Conservation (phyloP, 306 rosid genomes). For the Pueraria montana region DNA sequence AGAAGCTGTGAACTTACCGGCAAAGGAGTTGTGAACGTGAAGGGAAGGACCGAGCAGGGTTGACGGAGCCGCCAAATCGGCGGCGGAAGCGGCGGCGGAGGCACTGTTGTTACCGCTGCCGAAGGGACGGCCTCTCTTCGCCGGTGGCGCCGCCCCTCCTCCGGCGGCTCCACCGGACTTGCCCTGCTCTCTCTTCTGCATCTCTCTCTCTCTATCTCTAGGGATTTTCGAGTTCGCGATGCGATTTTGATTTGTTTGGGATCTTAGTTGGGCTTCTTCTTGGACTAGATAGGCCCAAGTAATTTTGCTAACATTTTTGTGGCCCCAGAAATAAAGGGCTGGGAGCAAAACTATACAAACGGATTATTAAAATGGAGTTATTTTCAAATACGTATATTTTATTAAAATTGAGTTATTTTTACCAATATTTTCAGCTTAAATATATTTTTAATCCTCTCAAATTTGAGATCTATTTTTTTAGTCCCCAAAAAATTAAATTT, state of each 20-base stretch:
- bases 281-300: too few species aligned
- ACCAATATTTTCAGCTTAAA: too few species aligned
- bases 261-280: conserved; percentile 27
- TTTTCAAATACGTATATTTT: too few species aligned
- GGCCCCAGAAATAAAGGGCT: too few species aligned
- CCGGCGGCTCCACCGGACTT: conserved; percentile 75
- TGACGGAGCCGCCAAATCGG: conserved; percentile 79
- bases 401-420: too few species aligned
- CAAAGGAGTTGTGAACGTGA: conserved; percentile 90
- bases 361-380: too few species aligned
- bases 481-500: too few species aligned
- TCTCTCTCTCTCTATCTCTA: conserved; percentile 42
- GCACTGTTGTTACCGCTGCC: conserved; percentile 79
- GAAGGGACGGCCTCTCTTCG: conserved; percentile 92
- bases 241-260: not conserved
- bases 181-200: conserved; percentile 96
- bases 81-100: conserved; percentile 66
- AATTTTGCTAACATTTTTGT: too few species aligned
- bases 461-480: too few species aligned
- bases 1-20: conserved; percentile 66
- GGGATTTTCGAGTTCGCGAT: conserved; percentile 13
- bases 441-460: too few species aligned
- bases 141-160: conserved; percentile 80
- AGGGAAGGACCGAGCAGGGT: conserved; percentile 93
- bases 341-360: too few species aligned